A percentile compares a stretch with the other conserved stretches of the same genome.
Evolutionary conservation across 805 yeast genomes (phyloP).

Genomic region (Candida loeiensis): DNA sequence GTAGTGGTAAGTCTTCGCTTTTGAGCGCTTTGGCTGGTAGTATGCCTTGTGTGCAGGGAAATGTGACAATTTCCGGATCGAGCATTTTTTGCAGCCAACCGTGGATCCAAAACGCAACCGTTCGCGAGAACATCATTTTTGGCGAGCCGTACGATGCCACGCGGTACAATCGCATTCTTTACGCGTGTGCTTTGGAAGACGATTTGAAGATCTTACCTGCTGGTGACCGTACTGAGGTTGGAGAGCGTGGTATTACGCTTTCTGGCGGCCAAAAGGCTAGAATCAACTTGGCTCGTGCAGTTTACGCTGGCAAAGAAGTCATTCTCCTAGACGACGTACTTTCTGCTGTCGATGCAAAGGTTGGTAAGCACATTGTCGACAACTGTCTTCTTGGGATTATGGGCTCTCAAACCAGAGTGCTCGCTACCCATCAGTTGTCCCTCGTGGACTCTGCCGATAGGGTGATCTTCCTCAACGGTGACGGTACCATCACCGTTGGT

Average conservation of each 20-base stretch:
- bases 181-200: conserved; percentile 62
- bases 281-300: conserved; percentile 74
- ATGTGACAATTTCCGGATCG: conserved; percentile 50
- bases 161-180: conserved; percentile 53
- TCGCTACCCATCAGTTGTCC: conserved; percentile 83
- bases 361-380: conserved; percentile 71
- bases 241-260: conserved; percentile 79
- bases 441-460: conserved; percentile 67
- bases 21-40: conserved; percentile 68
- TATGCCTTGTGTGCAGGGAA: conserved; percentile 57
- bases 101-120: conserved; percentile 82
- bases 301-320: conserved; percentile 65
- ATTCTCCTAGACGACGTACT: conserved; percentile 74
- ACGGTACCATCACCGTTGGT: conserved; percentile 59
- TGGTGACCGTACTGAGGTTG: conserved; percentile 77
- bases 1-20: conserved; percentile 77
- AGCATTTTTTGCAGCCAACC: conserved; percentile 60
- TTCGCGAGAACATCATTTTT: conserved; percentile 71
- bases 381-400: conserved; percentile 63
- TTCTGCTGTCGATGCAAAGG: conserved; percentile 84
- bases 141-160: conserved; percentile 52
- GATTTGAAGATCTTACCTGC: conserved; percentile 65
- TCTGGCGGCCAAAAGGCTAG: conserved; percentile 90
- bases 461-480: conserved; percentile 63
- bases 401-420: conserved; percentile 58